A percentile compares a stretch with the other conserved stretches of the same genome.
Evolutionary conservation across 225 moss, liverwort and hornwort genomes (phyloP).

Genomic region (Marchantia paleacea): DNA sequence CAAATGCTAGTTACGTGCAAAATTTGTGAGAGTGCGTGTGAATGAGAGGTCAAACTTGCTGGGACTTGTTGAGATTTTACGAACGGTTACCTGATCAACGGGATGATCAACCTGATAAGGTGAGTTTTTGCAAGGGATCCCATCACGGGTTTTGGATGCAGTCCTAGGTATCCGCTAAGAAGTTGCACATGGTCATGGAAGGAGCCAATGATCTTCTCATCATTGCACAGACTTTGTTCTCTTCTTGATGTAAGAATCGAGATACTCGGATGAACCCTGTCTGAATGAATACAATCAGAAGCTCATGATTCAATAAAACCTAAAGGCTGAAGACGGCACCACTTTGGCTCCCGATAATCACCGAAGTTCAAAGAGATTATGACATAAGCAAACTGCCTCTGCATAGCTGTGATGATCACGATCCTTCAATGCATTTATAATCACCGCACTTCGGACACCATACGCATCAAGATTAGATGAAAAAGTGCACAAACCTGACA

Average conservation of each 20-base stretch:
- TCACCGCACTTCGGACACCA: neutral
- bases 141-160: neutral
- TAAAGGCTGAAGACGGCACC: neutral
- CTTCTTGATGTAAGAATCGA: neutral
- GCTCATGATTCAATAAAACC: neutral
- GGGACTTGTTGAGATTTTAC: neutral
- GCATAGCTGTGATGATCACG: neutral
- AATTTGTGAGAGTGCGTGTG: neutral
- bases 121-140: too few relatives aligned
- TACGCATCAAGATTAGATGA: neutral
- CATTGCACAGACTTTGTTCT: neutral
- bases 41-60: neutral
- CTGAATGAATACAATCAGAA: neutral
- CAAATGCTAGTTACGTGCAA: neutral
- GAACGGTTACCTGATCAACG: neutral
- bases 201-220: neutral
- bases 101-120: neutral
- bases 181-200: neutral
- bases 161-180: neutral
- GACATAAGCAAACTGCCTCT: neutral
- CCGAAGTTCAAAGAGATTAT: neutral
- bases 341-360: neutral
- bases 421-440: neutral
- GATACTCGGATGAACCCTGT: neutral
- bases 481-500: too few relatives aligned